Base-by-base conservation (phyloP, 768 basidiomycete species). In the Macrolepiota fuliginosa region DNA sequence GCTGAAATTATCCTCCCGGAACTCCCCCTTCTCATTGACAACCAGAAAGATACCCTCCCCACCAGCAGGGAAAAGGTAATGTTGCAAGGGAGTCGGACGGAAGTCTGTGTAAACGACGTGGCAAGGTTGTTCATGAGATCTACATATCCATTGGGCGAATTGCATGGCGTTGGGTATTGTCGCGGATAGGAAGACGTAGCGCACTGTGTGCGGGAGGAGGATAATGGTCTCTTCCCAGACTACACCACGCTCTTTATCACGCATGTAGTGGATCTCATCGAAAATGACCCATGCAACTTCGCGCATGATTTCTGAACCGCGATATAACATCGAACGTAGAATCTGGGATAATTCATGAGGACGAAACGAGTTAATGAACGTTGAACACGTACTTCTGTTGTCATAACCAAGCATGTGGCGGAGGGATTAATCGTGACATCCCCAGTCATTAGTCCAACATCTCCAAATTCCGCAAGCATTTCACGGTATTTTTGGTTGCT, bases 201-300 rank as follows among this genome's bases (percentile, higher is more conserved):
- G 94, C 64, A 98, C 96, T 13, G 87, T 89, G 73, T 97, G 93
- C 9, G 97, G 97, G 11, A 99, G 86, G 1, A 99, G 86, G 67
- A 98, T 98, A 70, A 98, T 97, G 0, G 95, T 96, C 73, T 97
- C 96, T 76, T 99, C 96, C 97, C 97, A 98, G 27, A 99, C 97
- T 19, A 99, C 97, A 66, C 97, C 97, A 66, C 97, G 92, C 72
- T 99, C 97, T 69, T 94, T 94, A 79, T 98, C 97, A 63, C 97
- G 90, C 97, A 98, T 99, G 77, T 98, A 99, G 72, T 99, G 97
- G 63, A 99, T 97, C 77, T 99, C 97, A 71, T 99, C 97, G 73
- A 98, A 99, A 65, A 99, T 87, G 60, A 98, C 96, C 97, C 97
- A 99, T 1, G 96, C 95, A n/a, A 99, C 96, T 79, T 99, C 97